Evolutionary conservation across 2,329 filamentous ascomycete genomes (phyloP), one percentile per base, ranked within the genome.

Genomic region (Xylariales sp.): DNA sequence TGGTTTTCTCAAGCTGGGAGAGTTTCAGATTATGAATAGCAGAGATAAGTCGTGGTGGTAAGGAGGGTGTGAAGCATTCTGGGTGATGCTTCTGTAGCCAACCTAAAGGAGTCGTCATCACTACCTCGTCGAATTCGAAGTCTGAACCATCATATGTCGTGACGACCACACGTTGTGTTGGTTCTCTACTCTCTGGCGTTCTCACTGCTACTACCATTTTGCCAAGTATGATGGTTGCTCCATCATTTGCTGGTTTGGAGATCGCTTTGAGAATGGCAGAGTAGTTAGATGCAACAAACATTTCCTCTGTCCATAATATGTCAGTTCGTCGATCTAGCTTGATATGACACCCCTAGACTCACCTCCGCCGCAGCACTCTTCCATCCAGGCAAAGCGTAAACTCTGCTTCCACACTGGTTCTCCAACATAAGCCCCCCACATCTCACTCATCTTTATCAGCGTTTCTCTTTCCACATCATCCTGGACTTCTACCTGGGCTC

Each of bases 351-450:
- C n/a, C n/a, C n/a, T n/a, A n/a, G n/a, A 18, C 63, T 44, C 55
- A 67, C 69, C 66, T 14, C 79, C 79, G 48, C 82, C 78, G 33
- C 83, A 75, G 40, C 76, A 81, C 52, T 83, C 78, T 51, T 84
- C 80, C 19, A 84, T 60, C 64, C 74, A 80, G 51, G 82, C 81
- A 55, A 77, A 83, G 49, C 72, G 77, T 43, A 84, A 55, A 49
- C 76, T 81, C 53, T 83, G 79, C 30, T 59, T 67, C 47, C 76
- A 69, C 20, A 81, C 64, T 0, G 73, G 66, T 42, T 74, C 76
- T 6, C 80, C 80, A 7, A 83, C 72, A 54, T 83, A 83, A 1
- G 73, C 70, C 25, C 78, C 79, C 78, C 78, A 84, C 57, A 80
- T 70, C 40, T 74, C 70, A 14, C 72, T 70, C 50, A 77, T 66